Percentiles rank a stretch among this genome's conserved stretches.
Evolutionary conservation across 129 eudicot species (phyloP).

Genomic region (Chrysanthemum makinoi): DNA sequence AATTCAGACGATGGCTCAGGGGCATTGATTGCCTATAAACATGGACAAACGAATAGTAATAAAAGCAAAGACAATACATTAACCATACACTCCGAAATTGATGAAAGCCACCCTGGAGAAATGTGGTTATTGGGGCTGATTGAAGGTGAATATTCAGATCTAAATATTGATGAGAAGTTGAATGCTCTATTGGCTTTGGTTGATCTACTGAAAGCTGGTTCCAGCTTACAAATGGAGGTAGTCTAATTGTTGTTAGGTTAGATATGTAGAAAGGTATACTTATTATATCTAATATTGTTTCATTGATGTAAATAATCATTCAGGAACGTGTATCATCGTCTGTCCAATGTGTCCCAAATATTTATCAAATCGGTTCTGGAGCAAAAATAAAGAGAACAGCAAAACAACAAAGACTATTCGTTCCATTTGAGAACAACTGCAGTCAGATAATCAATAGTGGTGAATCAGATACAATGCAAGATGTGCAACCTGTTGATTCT

Average conservation of each 20-base stretch:
- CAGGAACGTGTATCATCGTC: slow-evolving; percentile 58
- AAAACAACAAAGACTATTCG: slow-evolving; percentile 26
- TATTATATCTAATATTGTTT: neutral
- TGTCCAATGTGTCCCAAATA: slow-evolving; percentile 41
- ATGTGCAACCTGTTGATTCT: slow-evolving; percentile 66
- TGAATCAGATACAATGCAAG: slow-evolving; percentile 33
- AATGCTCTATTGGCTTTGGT: slow-evolving; percentile 61
- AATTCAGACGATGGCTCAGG: slow-evolving; percentile 49
- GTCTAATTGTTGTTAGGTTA: slow-evolving; percentile 2
- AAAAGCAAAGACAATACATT: slow-evolving; percentile 29
- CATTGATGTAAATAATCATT: slow-evolving; percentile 15
- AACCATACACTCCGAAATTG: slow-evolving; percentile 57
- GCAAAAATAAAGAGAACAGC: slow-evolving; percentile 70
- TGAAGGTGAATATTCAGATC: slow-evolving; percentile 92
- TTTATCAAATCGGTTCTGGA: slow-evolving; percentile 65
- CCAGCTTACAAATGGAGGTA: slow-evolving; percentile 75
- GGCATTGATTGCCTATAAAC: slow-evolving; percentile 27
- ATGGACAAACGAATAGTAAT: slow-evolving; percentile 21
- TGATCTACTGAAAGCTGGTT: slow-evolving; percentile 79
- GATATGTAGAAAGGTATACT: neutral
- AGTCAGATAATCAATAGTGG: slow-evolving; percentile 25
- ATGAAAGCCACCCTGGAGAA: slow-evolving; percentile 94
- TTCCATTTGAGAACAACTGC: slow-evolving; percentile 30
- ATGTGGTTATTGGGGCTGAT: slow-evolving; percentile 80
- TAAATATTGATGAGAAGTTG: slow-evolving; percentile 86